Conservation (phyloP, 345 rosid species). For the Gossypium australe region DNA sequence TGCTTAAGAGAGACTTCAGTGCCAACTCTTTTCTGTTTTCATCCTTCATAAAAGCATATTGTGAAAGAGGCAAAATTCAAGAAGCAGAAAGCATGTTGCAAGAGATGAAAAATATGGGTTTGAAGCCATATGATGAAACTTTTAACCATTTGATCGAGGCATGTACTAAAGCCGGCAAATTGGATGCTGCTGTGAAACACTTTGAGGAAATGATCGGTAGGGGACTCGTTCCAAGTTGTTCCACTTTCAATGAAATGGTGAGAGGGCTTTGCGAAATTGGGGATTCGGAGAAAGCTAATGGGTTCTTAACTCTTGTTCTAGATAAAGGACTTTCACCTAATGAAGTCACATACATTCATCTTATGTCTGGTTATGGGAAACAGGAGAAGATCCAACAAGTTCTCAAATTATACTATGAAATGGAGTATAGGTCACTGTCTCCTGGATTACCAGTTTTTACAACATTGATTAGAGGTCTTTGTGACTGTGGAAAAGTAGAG, state of each 20-base stretch:
- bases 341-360: constrained; percentile 39
- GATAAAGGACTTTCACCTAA: constrained; percentile 56
- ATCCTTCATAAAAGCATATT: constrained; percentile 44
- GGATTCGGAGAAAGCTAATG: constrained; percentile 39
- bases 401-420: constrained; percentile 63
- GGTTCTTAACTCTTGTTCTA: constrained; percentile 34
- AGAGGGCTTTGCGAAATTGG: constrained; percentile 36
- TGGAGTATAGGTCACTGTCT: constrained; percentile 43
- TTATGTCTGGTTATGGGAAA: constrained; percentile 46
- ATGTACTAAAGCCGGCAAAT: constrained; percentile 44
- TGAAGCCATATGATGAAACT: constrained; percentile 55
- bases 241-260: constrained; percentile 48
- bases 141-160: constrained; percentile 47
- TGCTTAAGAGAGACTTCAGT: constrained; percentile 63
- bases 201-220: constrained; percentile 45
- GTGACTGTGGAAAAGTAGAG: constrained; percentile 38
- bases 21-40: constrained; percentile 57
- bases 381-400: constrained; percentile 44
- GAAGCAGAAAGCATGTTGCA: constrained; percentile 41
- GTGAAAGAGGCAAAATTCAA: constrained; percentile 32
- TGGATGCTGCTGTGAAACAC: constrained; percentile 32
- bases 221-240: constrained; percentile 46
- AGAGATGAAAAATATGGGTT: constrained; percentile 48
- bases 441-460: constrained; percentile 34
- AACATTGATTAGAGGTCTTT: constrained; percentile 43